phyloP scores from a whole-genome alignment of 2,329 filamentous ascomycete species.

The Alternaria infectoria region DNA sequence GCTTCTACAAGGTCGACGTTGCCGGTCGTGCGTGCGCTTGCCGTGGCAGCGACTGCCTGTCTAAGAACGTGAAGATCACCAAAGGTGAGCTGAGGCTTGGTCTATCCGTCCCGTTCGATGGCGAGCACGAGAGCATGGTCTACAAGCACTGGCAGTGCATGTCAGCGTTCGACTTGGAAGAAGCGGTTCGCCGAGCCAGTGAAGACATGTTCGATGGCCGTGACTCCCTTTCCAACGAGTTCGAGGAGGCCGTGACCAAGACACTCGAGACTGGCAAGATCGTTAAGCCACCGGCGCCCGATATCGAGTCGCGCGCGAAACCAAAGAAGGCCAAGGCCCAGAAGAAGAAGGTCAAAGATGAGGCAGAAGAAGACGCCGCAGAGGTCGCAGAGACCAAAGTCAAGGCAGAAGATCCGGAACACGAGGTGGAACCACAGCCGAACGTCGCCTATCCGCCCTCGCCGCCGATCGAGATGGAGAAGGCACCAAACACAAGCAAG shows the following conservation, averaged over 20 bases:
- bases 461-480: neutral
- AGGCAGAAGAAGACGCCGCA: neutral
- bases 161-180: slow-evolving; percentile 71
- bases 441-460: neutral
- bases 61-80: slow-evolving; percentile 69
- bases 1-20: slow-evolving; percentile 27
- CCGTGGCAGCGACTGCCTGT: slow-evolving; percentile 73
- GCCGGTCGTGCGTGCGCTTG: slow-evolving; percentile 63
- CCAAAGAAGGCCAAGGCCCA: slow-evolving; percentile 23
- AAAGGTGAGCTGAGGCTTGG: slow-evolving; percentile 83
- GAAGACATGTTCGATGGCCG: slow-evolving; percentile 74
- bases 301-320: slow-evolving; percentile 34
- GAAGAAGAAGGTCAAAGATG: slow-evolving; percentile 21
- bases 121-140: slow-evolving; percentile 64
- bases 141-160: slow-evolving; percentile 91
- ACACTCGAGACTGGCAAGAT: slow-evolving; percentile 78
- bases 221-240: slow-evolving; percentile 70
- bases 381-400: neutral
- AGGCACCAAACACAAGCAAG: neutral
- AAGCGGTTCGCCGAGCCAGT: slow-evolving; percentile 63
- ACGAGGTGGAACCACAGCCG: neutral
- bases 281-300: slow-evolving; percentile 55
- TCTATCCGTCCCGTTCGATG: slow-evolving; percentile 44
- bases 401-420: neutral
- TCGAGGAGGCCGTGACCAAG: slow-evolving; percentile 72